Percentiles rank a stretch among this genome's conserved stretches.
Conservation (phyloP, 2,329 filamentous ascomycete species). For the Botryosphaeria agaves region DNA sequence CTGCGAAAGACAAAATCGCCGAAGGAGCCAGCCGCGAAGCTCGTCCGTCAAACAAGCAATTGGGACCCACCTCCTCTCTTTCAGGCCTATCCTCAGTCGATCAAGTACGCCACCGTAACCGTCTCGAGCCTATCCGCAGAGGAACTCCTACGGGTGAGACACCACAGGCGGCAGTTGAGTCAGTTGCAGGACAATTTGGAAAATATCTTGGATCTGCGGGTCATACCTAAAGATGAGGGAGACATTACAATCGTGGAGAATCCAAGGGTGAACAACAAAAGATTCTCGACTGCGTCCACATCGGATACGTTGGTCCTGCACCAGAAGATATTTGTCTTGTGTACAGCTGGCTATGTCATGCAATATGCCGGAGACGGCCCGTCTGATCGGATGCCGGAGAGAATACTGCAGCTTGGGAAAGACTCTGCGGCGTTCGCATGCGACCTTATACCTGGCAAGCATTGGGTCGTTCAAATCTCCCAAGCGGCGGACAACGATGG, state of each 20-base stretch:
- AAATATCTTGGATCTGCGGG: slow-evolving; percentile 14
- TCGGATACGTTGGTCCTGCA: slow-evolving; percentile 43
- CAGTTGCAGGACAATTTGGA: slow-evolving; percentile 19
- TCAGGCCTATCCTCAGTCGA: slow-evolving; percentile 70
- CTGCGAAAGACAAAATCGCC: too few species aligned
- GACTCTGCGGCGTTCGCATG: slow-evolving; percentile 66
- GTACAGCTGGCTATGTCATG: slow-evolving; percentile 53
- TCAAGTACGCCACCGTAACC: slow-evolving; percentile 55
- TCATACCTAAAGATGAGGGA: neutral
- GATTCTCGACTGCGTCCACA: slow-evolving; percentile 17
- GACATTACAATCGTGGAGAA: neutral
- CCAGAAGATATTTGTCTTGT: slow-evolving; percentile 54
- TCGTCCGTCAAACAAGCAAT: slow-evolving; percentile 12
- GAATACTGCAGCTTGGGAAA: slow-evolving; percentile 51
- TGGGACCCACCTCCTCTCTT: slow-evolving; percentile 53
- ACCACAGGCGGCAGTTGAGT: slow-evolving; percentile 34
- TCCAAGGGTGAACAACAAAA: slow-evolving; percentile 5
- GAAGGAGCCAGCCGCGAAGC: neutral
- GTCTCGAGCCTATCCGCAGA: slow-evolving; percentile 53
- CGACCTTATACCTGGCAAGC: slow-evolving; percentile 61
- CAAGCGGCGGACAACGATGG: slow-evolving; percentile 46
- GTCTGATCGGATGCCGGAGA: slow-evolving; percentile 57
- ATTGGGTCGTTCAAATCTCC: slow-evolving; percentile 65
- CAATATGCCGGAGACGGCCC: slow-evolving; percentile 57
- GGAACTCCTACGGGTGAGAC: slow-evolving; percentile 41